Conservation (phyloP, 2,329 filamentous ascomycete genomes). For the Nectriaceae sp. region DNA sequence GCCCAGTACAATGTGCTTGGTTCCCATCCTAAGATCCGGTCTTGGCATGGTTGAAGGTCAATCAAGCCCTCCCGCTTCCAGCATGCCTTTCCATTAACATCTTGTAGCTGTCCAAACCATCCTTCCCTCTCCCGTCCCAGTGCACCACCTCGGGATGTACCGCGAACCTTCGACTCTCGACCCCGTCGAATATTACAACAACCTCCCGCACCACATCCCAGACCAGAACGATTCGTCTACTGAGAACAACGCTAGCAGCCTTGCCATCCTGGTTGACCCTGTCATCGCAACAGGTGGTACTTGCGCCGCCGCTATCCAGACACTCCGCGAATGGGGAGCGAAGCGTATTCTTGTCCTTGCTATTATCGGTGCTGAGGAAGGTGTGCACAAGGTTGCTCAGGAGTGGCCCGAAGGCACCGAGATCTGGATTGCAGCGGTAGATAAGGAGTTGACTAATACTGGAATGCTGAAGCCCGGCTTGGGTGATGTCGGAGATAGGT, state of each 20-base stretch:
- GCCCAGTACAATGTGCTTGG: slow-evolving; percentile 72
- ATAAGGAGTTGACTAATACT: slow-evolving; percentile 69
- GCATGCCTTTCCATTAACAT: slow-evolving; percentile 10
- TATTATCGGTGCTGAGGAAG: slow-evolving; percentile 71
- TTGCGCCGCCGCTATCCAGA: slow-evolving; percentile 85
- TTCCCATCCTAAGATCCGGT: slow-evolving; percentile 91
- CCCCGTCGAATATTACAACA: slow-evolving; percentile 98
- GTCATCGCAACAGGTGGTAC: slow-evolving; percentile 94
- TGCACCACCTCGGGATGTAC: slow-evolving; percentile 95
- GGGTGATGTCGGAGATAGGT: slow-evolving; percentile 85
- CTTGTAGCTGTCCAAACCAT: slow-evolving; percentile 72
- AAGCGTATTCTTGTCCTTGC: slow-evolving; percentile 74
- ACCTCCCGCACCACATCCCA: slow-evolving; percentile 74
- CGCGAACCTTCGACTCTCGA: slow-evolving; percentile 84
- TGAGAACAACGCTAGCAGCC: slow-evolving; percentile 44
- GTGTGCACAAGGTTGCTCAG: slow-evolving; percentile 69
- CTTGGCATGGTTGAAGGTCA: slow-evolving; percentile 86
- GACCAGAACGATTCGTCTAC: slow-evolving; percentile 29
- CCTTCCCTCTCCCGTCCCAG: slow-evolving; percentile 75
- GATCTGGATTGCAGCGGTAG: slow-evolving; percentile 82
- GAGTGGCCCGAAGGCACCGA: slow-evolving; percentile 79
- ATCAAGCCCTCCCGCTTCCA: slow-evolving; percentile 12
- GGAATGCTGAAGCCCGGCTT: slow-evolving; percentile 92
- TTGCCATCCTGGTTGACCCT: slow-evolving; percentile 87
- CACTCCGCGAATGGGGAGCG: slow-evolving; percentile 89